Evolutionary conservation across 805 yeast genomes (phyloP).

Genomic region (Candida coleopterorum): DNA sequence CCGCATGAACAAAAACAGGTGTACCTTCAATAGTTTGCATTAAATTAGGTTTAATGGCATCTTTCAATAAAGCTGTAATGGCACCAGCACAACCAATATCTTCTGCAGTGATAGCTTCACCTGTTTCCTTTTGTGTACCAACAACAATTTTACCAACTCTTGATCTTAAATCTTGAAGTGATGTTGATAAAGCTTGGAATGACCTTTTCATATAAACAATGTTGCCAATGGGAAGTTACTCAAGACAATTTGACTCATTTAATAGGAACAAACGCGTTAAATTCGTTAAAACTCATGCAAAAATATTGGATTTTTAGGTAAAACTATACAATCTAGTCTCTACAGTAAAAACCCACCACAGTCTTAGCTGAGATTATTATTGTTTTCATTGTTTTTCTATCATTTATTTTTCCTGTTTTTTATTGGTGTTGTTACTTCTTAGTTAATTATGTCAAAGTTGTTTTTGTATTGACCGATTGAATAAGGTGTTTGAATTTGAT

Average conservation of each 20-base stretch:
- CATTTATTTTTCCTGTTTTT: too few relatives aligned
- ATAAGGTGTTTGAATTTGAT: too few relatives aligned
- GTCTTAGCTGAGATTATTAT: too few relatives aligned
- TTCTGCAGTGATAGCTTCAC: constrained; percentile 87
- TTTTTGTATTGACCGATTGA: too few relatives aligned
- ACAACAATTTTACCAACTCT: constrained; percentile 88
- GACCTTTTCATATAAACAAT: constrained; percentile 64
- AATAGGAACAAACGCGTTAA: constrained; percentile 20
- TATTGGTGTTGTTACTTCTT: too few relatives aligned
- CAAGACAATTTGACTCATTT: constrained; percentile 16
- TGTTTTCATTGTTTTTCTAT: too few relatives aligned
- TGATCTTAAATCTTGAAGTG: constrained; percentile 76
- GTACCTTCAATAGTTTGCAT: constrained; percentile 98
- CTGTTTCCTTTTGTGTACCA: constrained; percentile 63
- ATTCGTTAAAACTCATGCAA: constrained; percentile 24
- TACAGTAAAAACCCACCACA: too few relatives aligned
- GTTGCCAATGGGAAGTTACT: constrained; percentile 28
- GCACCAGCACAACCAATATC: constrained; percentile 97
- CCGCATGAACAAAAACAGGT: constrained; percentile 96
- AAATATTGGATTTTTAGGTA: constrained; percentile 22
- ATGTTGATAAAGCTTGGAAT: constrained; percentile 76
- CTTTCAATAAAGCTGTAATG: constrained; percentile 89
- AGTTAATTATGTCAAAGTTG: too few relatives aligned
- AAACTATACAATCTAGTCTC: too few relatives aligned
- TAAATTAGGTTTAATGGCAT: constrained; percentile 91